Evolutionary conservation across 306 rosid species (phyloP).

Genomic region (Prunus padus): DNA sequence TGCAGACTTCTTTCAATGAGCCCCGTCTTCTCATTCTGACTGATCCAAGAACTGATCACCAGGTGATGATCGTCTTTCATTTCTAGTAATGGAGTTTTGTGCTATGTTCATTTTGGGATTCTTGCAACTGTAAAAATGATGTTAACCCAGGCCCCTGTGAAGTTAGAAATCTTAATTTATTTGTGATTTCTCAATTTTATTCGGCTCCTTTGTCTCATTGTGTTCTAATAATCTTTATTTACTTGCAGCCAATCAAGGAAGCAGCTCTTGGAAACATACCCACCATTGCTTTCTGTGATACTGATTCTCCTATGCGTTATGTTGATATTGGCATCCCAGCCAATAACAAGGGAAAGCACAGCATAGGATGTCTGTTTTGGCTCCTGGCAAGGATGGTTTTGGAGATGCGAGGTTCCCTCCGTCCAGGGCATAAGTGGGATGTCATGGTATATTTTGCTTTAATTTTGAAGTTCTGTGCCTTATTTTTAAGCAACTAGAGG

Average conservation of each 20-base stretch:
- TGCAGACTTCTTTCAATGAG: constrained; percentile 79
- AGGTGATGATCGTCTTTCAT: constrained; percentile 41
- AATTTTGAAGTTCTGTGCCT: background rate
- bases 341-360: constrained; percentile 88
- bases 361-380: constrained; percentile 95
- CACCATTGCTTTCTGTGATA: constrained; percentile 88
- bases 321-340: constrained; percentile 98
- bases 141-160: background rate
- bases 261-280: constrained; percentile 91
- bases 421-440: constrained; percentile 79
- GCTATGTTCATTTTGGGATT: background rate
- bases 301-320: constrained; percentile 81
- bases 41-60: constrained; percentile 92
- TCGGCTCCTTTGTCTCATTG: background rate
- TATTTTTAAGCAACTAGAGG: background rate
- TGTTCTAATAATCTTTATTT: constrained; percentile 8
- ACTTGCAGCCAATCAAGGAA: constrained; percentile 83
- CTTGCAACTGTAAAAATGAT: background rate
- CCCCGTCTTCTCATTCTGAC: constrained; percentile 91
- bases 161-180: background rate
- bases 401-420: constrained; percentile 79
- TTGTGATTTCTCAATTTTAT: background rate
- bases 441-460: constrained; percentile 57
- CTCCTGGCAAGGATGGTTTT: constrained; percentile 87
- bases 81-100: background rate